Base-by-base conservation (phyloP, 2,329 filamentous ascomycete genomes). In the Pseudocercospora musae region DNA sequence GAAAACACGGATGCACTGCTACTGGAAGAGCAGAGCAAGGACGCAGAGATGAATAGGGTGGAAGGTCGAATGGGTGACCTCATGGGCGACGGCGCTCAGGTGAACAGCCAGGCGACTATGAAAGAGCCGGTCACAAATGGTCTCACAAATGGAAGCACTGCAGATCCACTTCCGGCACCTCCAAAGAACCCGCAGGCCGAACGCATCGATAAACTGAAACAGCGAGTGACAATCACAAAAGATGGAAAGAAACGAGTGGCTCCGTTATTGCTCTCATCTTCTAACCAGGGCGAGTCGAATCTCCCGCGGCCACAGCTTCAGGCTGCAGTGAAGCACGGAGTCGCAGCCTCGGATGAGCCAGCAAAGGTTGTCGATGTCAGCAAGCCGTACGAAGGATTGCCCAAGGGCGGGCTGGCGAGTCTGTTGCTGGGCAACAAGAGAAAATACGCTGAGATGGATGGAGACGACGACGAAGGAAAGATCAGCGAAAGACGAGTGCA, bases 31-130 rank as follows among this genome's bases (percentile, higher is more conserved):
- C 69, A 66, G 74, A 96, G 92, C 78, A 97, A 96, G 74, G 92
- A 89, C 48, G 94, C 90, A 21, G 95, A 99, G 75, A 84, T 94
- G 31, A 91, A 89, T 67, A 93, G 90, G 4, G 93, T 94, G 0
- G 91, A 99, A 77, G 95, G 92, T 1, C 87, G 94, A 68, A 99
- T 99, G 95, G 95, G 95, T 11, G 94, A 94, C n/a, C 79, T 99
- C 40, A 99, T 99, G 95, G 94, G 94, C 5, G 93, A 96, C 72
- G 85, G 86, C 44, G 58, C 79, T 4, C 50, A 70, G 21, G 63
- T 75, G 11, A 72, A 76, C 31, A 75, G 72, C 6, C 72, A 75
- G 18, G 62, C 74, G 11, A 49, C 65, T 15, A 78, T 79, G 18
- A 85, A 84, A 63, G 82, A 81, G 27, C 73, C 76, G 40, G 49